phyloP scores from a whole-genome alignment of 2,329 filamentous ascomycete species.

The Fusarium ambrosium region DNA sequence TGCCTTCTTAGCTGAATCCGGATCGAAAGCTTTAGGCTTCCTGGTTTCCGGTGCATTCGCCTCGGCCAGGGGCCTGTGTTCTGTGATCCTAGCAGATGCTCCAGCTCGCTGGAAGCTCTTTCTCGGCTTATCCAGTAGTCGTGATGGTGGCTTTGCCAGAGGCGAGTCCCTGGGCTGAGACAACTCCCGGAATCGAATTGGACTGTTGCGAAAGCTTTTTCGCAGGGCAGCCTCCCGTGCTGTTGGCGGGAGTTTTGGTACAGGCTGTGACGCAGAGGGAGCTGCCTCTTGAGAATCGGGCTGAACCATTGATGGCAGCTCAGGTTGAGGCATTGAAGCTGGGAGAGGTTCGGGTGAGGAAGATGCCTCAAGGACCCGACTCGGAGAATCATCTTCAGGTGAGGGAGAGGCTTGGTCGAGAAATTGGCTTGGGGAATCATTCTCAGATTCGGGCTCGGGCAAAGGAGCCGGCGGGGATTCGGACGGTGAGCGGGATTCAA shows the following conservation, averaged over 20 bases:
- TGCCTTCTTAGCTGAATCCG: slow-evolving; percentile 63
- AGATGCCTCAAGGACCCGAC: background rate
- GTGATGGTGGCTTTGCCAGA: slow-evolving; percentile 59
- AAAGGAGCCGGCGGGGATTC: background rate
- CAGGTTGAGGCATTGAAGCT: slow-evolving; percentile 35
- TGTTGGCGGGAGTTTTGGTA: slow-evolving; percentile 52
- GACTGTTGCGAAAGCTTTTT: slow-evolving; percentile 71
- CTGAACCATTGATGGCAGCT: slow-evolving; percentile 20
- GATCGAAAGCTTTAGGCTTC: slow-evolving; percentile 48
- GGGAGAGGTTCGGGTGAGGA: slow-evolving; percentile 24
- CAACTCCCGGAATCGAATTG: slow-evolving; percentile 60
- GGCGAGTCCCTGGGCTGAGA: slow-evolving; percentile 61
- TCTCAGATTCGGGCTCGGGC: background rate
- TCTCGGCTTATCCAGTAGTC: slow-evolving; percentile 35
- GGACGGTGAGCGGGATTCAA: background rate
- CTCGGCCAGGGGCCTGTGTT: background rate
- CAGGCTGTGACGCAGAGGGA: slow-evolving; percentile 28
- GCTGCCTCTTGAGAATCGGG: slow-evolving; percentile 6
- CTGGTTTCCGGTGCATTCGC: background rate
- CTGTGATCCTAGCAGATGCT: background rate
- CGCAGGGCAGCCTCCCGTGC: slow-evolving; percentile 67
- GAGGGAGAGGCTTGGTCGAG: slow-evolving; percentile 14
- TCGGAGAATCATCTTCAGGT: slow-evolving; percentile 10
- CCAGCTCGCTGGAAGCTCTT: slow-evolving; percentile 16
- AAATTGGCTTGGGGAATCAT: slow-evolving; percentile 6